A percentile compares a stretch with the other conserved stretches of the same genome.
Conservation (phyloP, 2,329 filamentous ascomycete genomes). For the Escovopsis sp. region DNA sequence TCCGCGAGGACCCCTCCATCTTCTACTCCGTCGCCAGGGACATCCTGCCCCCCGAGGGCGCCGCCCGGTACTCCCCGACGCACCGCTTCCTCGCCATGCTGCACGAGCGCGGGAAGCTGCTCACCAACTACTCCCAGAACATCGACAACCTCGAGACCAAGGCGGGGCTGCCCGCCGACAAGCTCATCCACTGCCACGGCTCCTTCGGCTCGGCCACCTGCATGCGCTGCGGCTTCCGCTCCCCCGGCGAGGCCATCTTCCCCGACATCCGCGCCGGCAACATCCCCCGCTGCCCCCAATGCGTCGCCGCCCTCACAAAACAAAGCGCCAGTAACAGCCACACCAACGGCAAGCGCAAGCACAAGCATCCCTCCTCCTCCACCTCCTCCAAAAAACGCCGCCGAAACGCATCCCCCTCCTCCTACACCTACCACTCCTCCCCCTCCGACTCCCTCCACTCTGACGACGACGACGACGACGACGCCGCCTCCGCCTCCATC, state of each 20-base stretch:
- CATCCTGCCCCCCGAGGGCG: conserved; percentile 70
- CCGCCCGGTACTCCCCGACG: conserved; percentile 72
- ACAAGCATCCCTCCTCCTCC: too few relatives aligned
- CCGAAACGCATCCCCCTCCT: too few relatives aligned
- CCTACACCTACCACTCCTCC: too few relatives aligned
- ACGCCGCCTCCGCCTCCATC: conserved; percentile 39
- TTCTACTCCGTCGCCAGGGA: conserved; percentile 89
- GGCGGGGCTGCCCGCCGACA: conserved; percentile 66
- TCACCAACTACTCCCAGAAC: conserved; percentile 97
- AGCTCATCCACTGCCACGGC: conserved; percentile 89
- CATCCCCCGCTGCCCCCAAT: conserved; percentile 65
- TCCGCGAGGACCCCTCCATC: conserved; percentile 69
- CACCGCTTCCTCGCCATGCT: conserved; percentile 87
- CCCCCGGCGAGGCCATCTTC: conserved; percentile 64
- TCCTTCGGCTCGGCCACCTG: conserved; percentile 89
- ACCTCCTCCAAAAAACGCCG: conserved; percentile 24
- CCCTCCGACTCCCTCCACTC: conserved; percentile 18
- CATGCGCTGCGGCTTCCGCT: conserved; percentile 61
- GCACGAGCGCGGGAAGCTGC: conserved; percentile 72
- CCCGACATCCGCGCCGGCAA: conserved; percentile 59
- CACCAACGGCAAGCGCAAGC: too few relatives aligned
- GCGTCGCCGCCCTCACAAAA: conserved; percentile 43
- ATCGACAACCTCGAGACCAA: conserved; percentile 90
- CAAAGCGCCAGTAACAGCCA: too few relatives aligned
- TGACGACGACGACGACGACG: conserved; percentile 30